A percentile compares a stretch with the other conserved stretches of the same genome.
These are phyloP conservation scores for Neocatenulostroma microsporum DNA, from an alignment of 2,329 filamentous ascomycete species.

Conservation along the genomic window DNA sequence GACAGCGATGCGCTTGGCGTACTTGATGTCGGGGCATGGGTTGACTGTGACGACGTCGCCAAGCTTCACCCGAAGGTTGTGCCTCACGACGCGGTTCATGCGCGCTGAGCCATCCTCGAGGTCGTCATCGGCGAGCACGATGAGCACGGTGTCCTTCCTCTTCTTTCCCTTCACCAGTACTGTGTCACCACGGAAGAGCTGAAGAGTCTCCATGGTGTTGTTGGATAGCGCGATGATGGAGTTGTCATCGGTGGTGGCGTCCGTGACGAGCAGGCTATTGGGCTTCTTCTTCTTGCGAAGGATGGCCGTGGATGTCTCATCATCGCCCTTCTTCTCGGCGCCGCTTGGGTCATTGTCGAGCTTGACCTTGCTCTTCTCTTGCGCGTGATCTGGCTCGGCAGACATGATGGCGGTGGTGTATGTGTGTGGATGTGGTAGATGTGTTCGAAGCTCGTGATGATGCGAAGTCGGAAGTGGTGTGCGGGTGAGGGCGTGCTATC, in stretches of 20 bases:
- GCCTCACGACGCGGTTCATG: slow-evolving; percentile 96
- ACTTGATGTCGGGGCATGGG: slow-evolving; percentile 99
- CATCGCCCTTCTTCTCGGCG: slow-evolving; percentile 54
- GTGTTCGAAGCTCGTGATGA: too few relatives aligned
- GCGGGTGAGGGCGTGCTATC: too few relatives aligned
- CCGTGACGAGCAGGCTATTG: slow-evolving; percentile 96
- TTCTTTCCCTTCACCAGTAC: slow-evolving; percentile 99
- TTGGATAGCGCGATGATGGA: slow-evolving; percentile 97
- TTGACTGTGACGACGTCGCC: slow-evolving; percentile 97
- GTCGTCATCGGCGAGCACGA: slow-evolving; percentile 94
- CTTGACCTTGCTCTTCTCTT: slow-evolving; percentile 41
- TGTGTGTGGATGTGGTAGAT: background rate
- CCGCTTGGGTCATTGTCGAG: slow-evolving; percentile 28
- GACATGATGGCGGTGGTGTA: slow-evolving; percentile 34
- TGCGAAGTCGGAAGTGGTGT: too few relatives aligned
- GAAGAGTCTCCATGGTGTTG: slow-evolving; percentile 96
- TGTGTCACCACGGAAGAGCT: slow-evolving; percentile 97
- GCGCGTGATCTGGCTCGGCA: slow-evolving; percentile 41
- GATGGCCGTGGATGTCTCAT: slow-evolving; percentile 88
- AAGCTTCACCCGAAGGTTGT: slow-evolving; percentile 97
- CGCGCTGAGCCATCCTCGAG: slow-evolving; percentile 94
- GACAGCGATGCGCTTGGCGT: slow-evolving; percentile 97
- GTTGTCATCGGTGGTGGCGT: slow-evolving; percentile 99
- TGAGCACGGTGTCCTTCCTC: slow-evolving; percentile 97
- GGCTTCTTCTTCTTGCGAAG: slow-evolving; percentile 99